Base-by-base conservation (phyloP, 2,329 filamentous ascomycete genomes). In the Colletotrichum sp. region DNA sequence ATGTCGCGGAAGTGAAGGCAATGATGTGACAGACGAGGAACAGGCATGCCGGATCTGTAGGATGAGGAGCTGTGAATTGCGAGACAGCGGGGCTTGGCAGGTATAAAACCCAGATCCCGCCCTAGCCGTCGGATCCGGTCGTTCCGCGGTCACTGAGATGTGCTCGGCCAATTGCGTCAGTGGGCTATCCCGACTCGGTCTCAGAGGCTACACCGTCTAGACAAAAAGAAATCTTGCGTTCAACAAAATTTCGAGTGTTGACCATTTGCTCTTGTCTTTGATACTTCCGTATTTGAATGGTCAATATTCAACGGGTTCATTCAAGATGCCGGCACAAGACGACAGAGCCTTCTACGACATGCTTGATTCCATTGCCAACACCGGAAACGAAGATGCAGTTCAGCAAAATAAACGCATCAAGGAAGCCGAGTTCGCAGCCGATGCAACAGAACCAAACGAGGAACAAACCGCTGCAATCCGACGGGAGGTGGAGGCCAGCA, bases 191-290 rank as follows among this genome's bases (percentile, higher is more conserved):
- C 10, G 5, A 52, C 4, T 21, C 6, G 6, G 44, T 52, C 3
- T 49, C 6, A 21, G 6, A 21, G 9, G 44, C 2, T 49, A 12
- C 3, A 5, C 3, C n/a, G n/a, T 52, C n/a, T 21, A 13, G 3
- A 13, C 44, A 21, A 21, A 2, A 8, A 13, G n/a, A 21, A 52
- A 12, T 1, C 6, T 0, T 21, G 44, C 44, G 12, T 21, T 52
- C 0, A 52, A 21, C 1, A 13, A 13, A 7, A 12, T 1, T 21
- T 21, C n/a, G n/a, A 49, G 2, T n/a, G 0, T 49, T 49, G 0
- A 21, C 5, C 10, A 8, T 21, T 0, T 21, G 0, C 7, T 49
- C 3, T 49, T 21, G n/a, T 21, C 44, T 49, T 4, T 21, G 10
- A 49, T 1, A n/a, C n/a, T 13, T 49, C 44, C 3, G 2, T 1